Percentiles rank a stretch among this genome's conserved stretches.
Conservation (phyloP, 2,329 filamentous ascomycete species). For the Neonectria coccinea region DNA sequence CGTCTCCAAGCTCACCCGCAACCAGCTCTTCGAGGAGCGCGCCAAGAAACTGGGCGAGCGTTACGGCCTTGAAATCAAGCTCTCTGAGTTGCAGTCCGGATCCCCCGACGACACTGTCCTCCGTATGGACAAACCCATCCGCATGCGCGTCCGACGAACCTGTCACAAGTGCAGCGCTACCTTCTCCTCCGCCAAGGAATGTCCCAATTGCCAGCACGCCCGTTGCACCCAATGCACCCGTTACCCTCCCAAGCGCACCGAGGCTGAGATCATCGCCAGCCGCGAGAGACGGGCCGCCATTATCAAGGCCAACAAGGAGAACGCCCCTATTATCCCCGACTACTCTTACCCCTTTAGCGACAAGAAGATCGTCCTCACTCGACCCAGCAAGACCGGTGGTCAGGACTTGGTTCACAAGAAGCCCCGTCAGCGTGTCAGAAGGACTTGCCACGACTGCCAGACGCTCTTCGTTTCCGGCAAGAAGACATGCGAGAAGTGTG, state of each 20-base stretch:
- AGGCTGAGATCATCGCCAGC: constrained; percentile 65
- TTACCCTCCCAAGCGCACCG: constrained; percentile 74
- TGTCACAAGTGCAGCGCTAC: constrained; percentile 85
- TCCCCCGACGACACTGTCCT: constrained; percentile 65
- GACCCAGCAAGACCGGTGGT: constrained; percentile 73
- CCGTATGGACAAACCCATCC: constrained; percentile 79
- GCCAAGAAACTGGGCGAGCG: constrained; percentile 66
- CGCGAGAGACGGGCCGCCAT: constrained; percentile 63
- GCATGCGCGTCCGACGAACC: constrained; percentile 80
- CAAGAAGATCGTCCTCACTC: constrained; percentile 67
- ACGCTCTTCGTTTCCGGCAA: constrained; percentile 68
- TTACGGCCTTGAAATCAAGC: constrained; percentile 67
- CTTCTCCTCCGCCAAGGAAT: constrained; percentile 80
- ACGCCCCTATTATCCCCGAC: constrained; percentile 64
- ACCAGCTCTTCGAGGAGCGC: constrained; percentile 67
- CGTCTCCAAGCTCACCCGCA: constrained; percentile 58
- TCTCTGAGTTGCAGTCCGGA: constrained; percentile 63
- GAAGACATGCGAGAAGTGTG: constrained; percentile 76
- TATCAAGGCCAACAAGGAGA: constrained; percentile 68
- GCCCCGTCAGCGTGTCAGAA: constrained; percentile 77
- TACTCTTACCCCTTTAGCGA: constrained; percentile 59
- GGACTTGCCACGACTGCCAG: constrained; percentile 81
- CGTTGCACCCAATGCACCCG: constrained; percentile 85
- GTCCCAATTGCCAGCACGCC: constrained; percentile 80
- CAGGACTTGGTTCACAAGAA: constrained; percentile 80